Evolutionary conservation across 352 stramenopile genomes (phyloP), one percentile per base, ranked within the genome.

Genomic region (Peronospora destructor): DNA sequence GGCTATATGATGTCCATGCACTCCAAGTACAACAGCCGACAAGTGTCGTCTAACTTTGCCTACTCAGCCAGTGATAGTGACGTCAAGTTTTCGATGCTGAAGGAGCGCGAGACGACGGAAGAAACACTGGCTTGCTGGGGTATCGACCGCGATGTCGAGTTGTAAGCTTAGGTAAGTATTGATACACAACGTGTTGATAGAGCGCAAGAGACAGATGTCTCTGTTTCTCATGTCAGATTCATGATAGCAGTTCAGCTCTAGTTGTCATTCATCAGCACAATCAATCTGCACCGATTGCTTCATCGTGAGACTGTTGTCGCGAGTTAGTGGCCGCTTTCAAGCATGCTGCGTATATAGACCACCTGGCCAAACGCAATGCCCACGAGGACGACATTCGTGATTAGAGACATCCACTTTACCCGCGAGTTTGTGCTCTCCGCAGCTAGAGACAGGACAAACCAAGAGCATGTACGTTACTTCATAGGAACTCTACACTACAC

Each of bases 1-100:
- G 86, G 73, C 35, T 95, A 96, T 67, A 93, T 84, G 14, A 63
- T 94, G 49, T 87, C 80, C 33, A 93, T 95, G 71, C 74, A 86
- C 39, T 94, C 74, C 38, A 92, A 85, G 58, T 93, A 96, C 64
- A 95, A 93, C 64, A 95, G 83, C 42, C 68, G 84, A 11, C 68
- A 85, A 54, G 67, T 83, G 3, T 73, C 83, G 2, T 64, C 81
- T 0, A 65, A 86, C 33, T 90, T 72, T 28, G 84, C 67, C 26
- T 94, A 89, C 64, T 73, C 43, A 36, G 45, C 29, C 2, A 45
- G 28, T 12, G 42, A 36, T 10, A 53, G 40, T 38, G 21, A 42
- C 35, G 37, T 79, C 39, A 54, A 74, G 53, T 85, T 92, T 50
- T 65, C 63, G 13, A 36, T 81, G 49, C 60, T 91, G 34, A 87